These are phyloP conservation scores for Hymenoscyphus fraxineus DNA, from an alignment of 2,329 filamentous ascomycete genomes.

Conservation along the genomic window DNA sequence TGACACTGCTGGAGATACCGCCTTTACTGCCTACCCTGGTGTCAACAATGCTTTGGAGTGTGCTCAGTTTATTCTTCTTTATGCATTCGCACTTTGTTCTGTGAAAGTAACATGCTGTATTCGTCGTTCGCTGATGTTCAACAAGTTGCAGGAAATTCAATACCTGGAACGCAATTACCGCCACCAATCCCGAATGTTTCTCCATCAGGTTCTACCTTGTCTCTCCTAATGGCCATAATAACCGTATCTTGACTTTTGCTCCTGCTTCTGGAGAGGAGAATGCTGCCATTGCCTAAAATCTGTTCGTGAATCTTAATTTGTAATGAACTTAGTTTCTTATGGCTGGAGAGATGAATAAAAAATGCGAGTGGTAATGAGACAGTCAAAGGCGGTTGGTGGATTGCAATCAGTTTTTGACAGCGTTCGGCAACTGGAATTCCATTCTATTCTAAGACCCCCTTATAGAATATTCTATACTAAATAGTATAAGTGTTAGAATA, in stretches of 20 bases:
- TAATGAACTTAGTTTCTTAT: neutral
- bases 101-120: neutral
- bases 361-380: neutral
- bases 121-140: neutral
- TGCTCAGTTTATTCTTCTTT: neutral
- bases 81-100: neutral
- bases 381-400: neutral
- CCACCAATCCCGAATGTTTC: neutral
- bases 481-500: no score
- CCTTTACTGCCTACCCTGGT: neutral
- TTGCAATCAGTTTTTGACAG: no score
- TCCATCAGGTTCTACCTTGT: neutral
- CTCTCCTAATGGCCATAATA: neutral
- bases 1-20: neutral
- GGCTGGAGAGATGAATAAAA: neutral
- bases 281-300: neutral
- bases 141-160: neutral
- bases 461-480: no score
- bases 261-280: neutral
- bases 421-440: no score
- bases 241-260: neutral
- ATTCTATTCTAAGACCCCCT: no score
- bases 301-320: neutral
- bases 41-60: neutral
- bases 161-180: neutral